Evolutionary conservation across 2,329 filamentous ascomycete species (phyloP), one percentile per base, ranked within the genome.

Genomic region (Colletotrichum viniferum): DNA sequence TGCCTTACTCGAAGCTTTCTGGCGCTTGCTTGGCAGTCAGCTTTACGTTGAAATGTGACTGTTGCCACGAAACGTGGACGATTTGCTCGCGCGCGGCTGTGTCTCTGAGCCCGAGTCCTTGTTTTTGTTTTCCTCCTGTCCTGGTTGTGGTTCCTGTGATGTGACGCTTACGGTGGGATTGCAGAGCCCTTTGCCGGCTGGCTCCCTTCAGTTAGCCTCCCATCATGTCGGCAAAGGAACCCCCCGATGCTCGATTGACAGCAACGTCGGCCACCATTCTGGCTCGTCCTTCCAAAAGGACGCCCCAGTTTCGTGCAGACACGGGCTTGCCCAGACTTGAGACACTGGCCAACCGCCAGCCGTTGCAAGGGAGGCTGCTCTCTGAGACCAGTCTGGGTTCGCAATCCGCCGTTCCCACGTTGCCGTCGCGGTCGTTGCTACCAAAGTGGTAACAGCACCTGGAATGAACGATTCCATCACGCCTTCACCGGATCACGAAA

Each of bases 251-350:
- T 38, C 52, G 61, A 64, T 67, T 68, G 56, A 72, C 69, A 72
- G 61, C 73, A 58, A 72, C 69, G 30, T 72, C 69, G 38, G 38
- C 69, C 43, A 30, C 63, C 28, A 13, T 34, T 62, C 34, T 24
- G 34, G 12, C 38, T 34, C 48, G 52, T 32, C 34, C 48, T 18
- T 34, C 30, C 24, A 24, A 28, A 21, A 48, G 18, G 8, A n/a
- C 28, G 38, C 73, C 30, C 73, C 73, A 73, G 69, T 76, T 63
- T 76, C 73, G 21, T 73, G 69, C 73, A 76, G 73, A 76, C 73
- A 76, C 73, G 73, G 73, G 73, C 28, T 76, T 64, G 69, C 69
- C 73, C 69, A 76, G 69, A 34, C 69, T 38, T 68, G 62, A 62
- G 32, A 63, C 63, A 62, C 56, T 69, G 56, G 43, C 73, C 73